Percentiles rank a stretch among this genome's conserved stretches.
Evolutionary conservation across 352 stramenopile genomes (phyloP).

Genomic region (Thalassiosira mediterranea): DNA sequence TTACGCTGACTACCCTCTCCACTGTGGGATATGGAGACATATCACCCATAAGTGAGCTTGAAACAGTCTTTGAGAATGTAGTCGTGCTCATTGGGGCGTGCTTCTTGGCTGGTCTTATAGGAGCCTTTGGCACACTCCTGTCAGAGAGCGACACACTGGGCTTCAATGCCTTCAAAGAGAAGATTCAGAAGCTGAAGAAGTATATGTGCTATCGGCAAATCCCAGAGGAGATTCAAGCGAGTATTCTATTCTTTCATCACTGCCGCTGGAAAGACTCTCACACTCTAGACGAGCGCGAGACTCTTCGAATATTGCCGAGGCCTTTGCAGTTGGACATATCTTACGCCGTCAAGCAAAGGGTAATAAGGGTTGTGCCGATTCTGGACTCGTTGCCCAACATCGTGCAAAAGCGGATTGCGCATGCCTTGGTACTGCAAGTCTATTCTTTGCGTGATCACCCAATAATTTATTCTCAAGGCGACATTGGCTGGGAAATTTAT

Average conservation of each 20-base stretch:
- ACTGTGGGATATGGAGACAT: slow-evolving; percentile 78
- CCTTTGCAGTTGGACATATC: slow-evolving; percentile 62
- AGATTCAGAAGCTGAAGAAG: slow-evolving; percentile 70
- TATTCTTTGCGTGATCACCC: slow-evolving; percentile 44
- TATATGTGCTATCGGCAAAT: slow-evolving; percentile 77
- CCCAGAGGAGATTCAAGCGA: slow-evolving; percentile 59
- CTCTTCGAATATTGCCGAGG: slow-evolving; percentile 57
- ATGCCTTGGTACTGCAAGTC: slow-evolving; percentile 59
- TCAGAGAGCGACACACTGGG: slow-evolving; percentile 66
- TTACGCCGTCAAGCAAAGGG: slow-evolving; percentile 50
- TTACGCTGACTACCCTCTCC: slow-evolving; percentile 69
- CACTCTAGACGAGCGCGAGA: slow-evolving; percentile 63
- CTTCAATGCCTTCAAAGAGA: slow-evolving; percentile 72
- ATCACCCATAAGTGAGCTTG: slow-evolving; percentile 56
- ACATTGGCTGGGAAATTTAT: slow-evolving; percentile 80
- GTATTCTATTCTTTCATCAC: slow-evolving; percentile 74
- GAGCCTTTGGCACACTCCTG: slow-evolving; percentile 66
- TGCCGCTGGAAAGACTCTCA: slow-evolving; percentile 64
- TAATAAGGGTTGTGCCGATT: slow-evolving; percentile 59
- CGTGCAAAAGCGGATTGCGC: slow-evolving; percentile 64
- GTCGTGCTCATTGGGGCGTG: slow-evolving; percentile 74
- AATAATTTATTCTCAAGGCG: slow-evolving; percentile 73
- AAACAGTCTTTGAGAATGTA: slow-evolving; percentile 70
- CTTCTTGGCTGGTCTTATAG: slow-evolving; percentile 78
- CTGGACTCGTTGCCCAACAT: slow-evolving; percentile 54